Evolutionary conservation across 2,329 filamentous ascomycete species (phyloP).

Genomic region (Triangularia verruculosa): DNA sequence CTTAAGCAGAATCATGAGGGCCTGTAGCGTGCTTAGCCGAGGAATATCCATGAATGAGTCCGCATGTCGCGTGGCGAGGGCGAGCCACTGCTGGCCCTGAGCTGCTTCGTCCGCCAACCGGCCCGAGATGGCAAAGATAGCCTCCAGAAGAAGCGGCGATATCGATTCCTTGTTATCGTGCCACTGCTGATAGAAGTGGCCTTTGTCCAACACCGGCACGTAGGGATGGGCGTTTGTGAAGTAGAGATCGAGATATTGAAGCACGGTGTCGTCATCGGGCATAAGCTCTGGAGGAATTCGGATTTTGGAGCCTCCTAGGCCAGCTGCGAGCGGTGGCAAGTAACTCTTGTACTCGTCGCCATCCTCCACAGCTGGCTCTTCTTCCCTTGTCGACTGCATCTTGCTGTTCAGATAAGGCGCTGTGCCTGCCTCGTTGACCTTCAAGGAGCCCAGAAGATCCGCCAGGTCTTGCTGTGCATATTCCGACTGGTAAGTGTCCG

Average conservation of each 20-base stretch:
- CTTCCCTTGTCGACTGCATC: slow-evolving; percentile 44
- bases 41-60: slow-evolving; percentile 93
- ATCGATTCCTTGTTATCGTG: slow-evolving; percentile 76
- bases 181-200: slow-evolving; percentile 86
- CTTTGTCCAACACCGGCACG: slow-evolving; percentile 81
- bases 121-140: slow-evolving; percentile 85
- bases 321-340: slow-evolving; percentile 64
- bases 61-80: slow-evolving; percentile 82
- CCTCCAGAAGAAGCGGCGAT: slow-evolving; percentile 84
- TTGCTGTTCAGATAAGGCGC: slow-evolving; percentile 81
- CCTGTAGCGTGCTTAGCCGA: slow-evolving; percentile 86
- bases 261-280: slow-evolving; percentile 78
- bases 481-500: slow-evolving; percentile 57
- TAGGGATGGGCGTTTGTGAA: slow-evolving; percentile 91
- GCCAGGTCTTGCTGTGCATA: slow-evolving; percentile 70
- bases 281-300: slow-evolving; percentile 90
- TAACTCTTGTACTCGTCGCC: slow-evolving; percentile 69
- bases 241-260: slow-evolving; percentile 86
- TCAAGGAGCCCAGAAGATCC: slow-evolving; percentile 79
- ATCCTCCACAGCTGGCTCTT: slow-evolving; percentile 65
- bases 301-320: slow-evolving; percentile 69
- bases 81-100: slow-evolving; percentile 89
- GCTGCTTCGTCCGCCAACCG: slow-evolving; percentile 78
- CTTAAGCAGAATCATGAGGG: slow-evolving; percentile 81
- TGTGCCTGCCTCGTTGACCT: slow-evolving; percentile 85